Base-by-base conservation (phyloP, 805 yeast genomes). In the Wickerhamiella azyma region DNA sequence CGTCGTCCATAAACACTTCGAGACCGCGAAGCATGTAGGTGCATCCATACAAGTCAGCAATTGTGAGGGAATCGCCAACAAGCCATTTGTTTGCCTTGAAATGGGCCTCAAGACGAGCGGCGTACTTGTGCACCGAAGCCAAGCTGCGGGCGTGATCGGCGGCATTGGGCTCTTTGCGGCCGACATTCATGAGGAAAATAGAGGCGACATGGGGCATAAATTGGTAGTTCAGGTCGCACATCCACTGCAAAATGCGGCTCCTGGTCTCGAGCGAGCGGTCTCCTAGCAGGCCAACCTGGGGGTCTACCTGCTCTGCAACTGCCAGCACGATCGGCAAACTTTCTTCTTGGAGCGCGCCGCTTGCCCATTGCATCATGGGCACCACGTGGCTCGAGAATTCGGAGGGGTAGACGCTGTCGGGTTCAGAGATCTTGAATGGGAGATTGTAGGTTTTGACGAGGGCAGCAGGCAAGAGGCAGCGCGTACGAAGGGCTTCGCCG, bases 91-190 rank as follows among this genome's bases (percentile, higher is more conserved):
- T 67, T 55, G 71, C 69, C 52, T 69, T 62, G 56, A 78, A 70
- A 69, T 77, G 73, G 36, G 62, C 62, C 41, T 60, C 56, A 26
- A 59, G 39, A 45, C 73, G 52, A 28, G 61, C 56, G 51, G 68
- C 62, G 46, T 68, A 60, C 41, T 57, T 58, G 38, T 68, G 71
- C 53, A 71, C 58, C 48, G 59, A 53, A 18, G 57, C 72, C 19
- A 47, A 46, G 39, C 67, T 67, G 33, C 66, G 70, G 48, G 79
- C 82, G 50, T 73, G 74, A 47, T 19, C 49, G 67, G 78, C 80
- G 76, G 82, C 81, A 81, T 82, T 79, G 79, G 76, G 85, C 53
- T 94, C 88, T 46, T 53, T 62, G 45, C 60, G 65, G 58, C 95
- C 95, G 41, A 65, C 58, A 46, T 81, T 60, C 55, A 85, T 81